These are phyloP conservation scores for Plasmodium sp. DNA, from an alignment of 169 alveolate genomes.

Conservation along the genomic window DNA sequence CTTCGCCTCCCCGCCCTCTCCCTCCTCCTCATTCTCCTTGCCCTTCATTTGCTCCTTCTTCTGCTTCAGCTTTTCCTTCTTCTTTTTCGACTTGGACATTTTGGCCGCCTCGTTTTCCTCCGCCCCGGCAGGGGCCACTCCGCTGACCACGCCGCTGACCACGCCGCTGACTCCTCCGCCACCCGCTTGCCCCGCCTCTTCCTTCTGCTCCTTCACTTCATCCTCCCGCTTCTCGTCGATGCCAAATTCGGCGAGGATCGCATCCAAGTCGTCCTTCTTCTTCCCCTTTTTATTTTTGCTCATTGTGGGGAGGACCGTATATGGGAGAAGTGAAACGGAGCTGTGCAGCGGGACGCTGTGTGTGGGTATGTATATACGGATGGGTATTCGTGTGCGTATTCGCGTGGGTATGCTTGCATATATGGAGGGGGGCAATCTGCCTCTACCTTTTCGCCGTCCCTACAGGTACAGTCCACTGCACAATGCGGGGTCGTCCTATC, in stretches of 20 bases:
- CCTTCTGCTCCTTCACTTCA: conserved; percentile 66
- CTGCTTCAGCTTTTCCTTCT: conserved; percentile 68
- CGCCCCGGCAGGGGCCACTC: neutral
- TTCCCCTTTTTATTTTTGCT: conserved; percentile 75
- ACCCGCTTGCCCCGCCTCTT: neutral
- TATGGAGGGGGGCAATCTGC: no score
- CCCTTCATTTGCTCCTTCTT: conserved; percentile 73
- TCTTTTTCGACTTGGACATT: conserved; percentile 65
- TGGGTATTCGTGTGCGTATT: no score
- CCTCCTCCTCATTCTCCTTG: conserved; percentile 32
- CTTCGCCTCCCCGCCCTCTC: conserved; percentile 13
- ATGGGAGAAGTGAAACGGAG: neutral
- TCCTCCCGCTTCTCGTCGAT: conserved; percentile 55
- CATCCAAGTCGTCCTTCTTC: conserved; percentile 48
- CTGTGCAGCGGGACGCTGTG: neutral
- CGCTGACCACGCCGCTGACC: neutral
- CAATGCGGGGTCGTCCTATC: no score
- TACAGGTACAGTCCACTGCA: no score
- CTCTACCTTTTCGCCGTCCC: no score
- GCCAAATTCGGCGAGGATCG: conserved; percentile 43
- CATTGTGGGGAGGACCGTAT: neutral
- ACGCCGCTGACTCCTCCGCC: conserved; percentile 1
- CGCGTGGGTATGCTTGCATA: no score
- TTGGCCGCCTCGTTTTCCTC: conserved; percentile 14
- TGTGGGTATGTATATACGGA: neutral